Evolutionary conservation across 2,329 filamentous ascomycete species (phyloP), one percentile per base, ranked within the genome.

Genomic region (Botrytis sinoallii): DNA sequence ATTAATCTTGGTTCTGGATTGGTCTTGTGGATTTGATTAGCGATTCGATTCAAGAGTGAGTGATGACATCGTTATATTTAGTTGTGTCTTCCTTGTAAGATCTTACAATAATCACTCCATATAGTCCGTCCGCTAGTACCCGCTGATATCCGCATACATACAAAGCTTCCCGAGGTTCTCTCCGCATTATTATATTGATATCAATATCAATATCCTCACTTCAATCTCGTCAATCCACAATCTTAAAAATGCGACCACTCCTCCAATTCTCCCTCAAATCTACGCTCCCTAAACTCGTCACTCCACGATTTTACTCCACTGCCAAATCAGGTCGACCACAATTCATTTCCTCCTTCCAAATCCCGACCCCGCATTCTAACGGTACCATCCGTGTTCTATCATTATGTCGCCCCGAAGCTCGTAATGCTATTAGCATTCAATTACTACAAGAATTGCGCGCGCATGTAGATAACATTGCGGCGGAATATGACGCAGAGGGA

Each of bases 371-470:
- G 52, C 75, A 60, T 16, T 59, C 73, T 52, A 75, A 60, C 18
- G 96, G 95, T 77, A 92, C 92, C 84, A 96, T 98, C 83, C 91
- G 94, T 74, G 88, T 98, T 77, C 89, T 98, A 92, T 95, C 75
- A 75, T 88, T 99, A 77, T 96, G 98, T 84, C 89, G 94, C 6
- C 94, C 94, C 0, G 83, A 88, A 14, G 92, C 95, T 52, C 92
- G 95, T 80, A 99, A 99, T 83, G 96, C 96, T 77, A 93, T 99
- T 81, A 98, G 95, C 0, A 88, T 86, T 74, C 89, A 91, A 73
- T 87, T 99, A 55, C 88, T 99, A 70, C 84, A 88, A 6, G 88
- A 91, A 66, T 86, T 99, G 73, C 88, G 88, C 69, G 86, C 88
- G 60, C 89, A 97, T 80, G 86, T 98, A 73, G 88, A 93, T 78